phyloP scores from a whole-genome alignment of 2,329 filamentous ascomycete genomes.

The Trichoderma sp. region DNA sequence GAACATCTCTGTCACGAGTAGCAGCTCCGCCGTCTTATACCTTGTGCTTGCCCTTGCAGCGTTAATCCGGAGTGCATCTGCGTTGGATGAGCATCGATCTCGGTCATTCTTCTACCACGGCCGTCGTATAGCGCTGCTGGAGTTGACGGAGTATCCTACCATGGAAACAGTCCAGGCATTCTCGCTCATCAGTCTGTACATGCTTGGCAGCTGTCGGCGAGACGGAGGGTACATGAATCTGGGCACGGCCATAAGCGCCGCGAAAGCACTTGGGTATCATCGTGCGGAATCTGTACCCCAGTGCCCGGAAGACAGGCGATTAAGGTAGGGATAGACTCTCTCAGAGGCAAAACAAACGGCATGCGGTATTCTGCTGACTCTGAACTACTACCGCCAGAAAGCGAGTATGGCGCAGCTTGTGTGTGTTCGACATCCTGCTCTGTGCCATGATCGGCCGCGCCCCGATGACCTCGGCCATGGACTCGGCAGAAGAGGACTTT shows the following conservation, averaged over 20 bases:
- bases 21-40: slow-evolving; percentile 3
- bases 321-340: neutral
- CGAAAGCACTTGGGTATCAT: slow-evolving; percentile 6
- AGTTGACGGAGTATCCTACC: neutral
- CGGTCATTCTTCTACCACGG: slow-evolving; percentile 17
- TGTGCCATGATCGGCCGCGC: neutral
- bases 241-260: slow-evolving; percentile 8
- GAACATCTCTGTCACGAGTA: slow-evolving; percentile 3
- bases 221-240: slow-evolving; percentile 14
- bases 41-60: slow-evolving; percentile 8
- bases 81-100: neutral
- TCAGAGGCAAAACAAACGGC: neutral
- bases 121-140: slow-evolving; percentile 9
- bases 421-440: slow-evolving; percentile 5
- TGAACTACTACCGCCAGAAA: neutral
- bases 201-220: slow-evolving; percentile 5
- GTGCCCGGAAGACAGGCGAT: neutral
- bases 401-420: slow-evolving; percentile 12
- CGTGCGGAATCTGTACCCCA: neutral
- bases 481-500: slow-evolving; percentile 4
- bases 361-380: neutral
- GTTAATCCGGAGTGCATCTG: neutral
- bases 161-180: slow-evolving; percentile 10
- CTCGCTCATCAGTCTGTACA: slow-evolving; percentile 1
- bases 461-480: neutral